Evolutionary conservation across 2,329 filamentous ascomycete genomes (phyloP), one percentile per base, ranked within the genome.

Genomic region (Pestalotiopsis sp.): DNA sequence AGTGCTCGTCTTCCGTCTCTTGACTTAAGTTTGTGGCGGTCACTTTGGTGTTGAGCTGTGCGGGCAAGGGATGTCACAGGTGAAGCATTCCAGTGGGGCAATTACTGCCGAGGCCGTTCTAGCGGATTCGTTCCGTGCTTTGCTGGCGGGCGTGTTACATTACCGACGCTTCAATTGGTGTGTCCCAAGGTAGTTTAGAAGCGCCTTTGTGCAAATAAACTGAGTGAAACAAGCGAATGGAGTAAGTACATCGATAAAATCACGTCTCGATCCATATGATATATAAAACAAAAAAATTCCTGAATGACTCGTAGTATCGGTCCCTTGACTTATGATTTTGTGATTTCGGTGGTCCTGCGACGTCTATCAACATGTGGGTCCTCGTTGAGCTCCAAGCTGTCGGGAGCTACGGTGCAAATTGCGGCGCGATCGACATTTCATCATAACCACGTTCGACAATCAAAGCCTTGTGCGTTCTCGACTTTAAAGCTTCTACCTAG

Each of bases 81-180:
- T 62, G 58, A 31, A 13, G 64, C 49, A 17, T 63, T 69, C 49
- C 52, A 39, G 64, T 62, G 57, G 68, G 66, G 66, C 59, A 41
- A 58, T 57, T 58, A 38, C 57, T 60, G 57, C 65, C 49, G 64
- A 60, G 66, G 56, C 66, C 31, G 59, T 62, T 9, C 39, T 68
- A 45, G 59, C 60, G n/a, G 58, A 4, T 45, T 61, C 36, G n/a
- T 63, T 63, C 52, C 59, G 59, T 39, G 59, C 59, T 17, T 17
- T 62, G 59, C 27, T 17, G 9, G 14, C 13, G n/a, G 31, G 27
- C 27, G 13, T 39, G 59, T 27, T 25, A 25, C 45, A 36, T 36
- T 36, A 36, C 31, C 31, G 31, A 36, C 31, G 31, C 31, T 9
- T 36, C 31, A 36, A 36, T 36, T 36, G 31, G 31, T 36, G 31